Conservation (phyloP, 768 basidiomycete genomes). For the Lentinula aciculospora region DNA sequence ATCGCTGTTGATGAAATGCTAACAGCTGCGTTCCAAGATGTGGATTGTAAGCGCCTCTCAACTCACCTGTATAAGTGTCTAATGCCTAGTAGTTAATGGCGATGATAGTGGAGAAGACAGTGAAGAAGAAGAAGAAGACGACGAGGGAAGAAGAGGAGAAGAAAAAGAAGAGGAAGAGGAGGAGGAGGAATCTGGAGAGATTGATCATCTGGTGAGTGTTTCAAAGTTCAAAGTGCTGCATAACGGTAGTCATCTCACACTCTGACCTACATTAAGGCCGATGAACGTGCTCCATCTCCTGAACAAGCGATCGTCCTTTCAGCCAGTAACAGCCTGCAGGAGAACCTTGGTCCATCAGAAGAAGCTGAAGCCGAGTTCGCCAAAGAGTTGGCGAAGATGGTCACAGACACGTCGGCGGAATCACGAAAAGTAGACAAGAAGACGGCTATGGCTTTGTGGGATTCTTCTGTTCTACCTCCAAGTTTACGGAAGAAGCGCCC, state of each 20-base stretch:
- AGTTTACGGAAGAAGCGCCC: conserved; percentile 58
- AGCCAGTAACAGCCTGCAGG: conserved; percentile 47
- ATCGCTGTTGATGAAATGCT: conserved; percentile 88
- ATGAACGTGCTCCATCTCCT: conserved; percentile 75
- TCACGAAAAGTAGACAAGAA: conserved; percentile 85
- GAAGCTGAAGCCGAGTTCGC: conserved; percentile 93
- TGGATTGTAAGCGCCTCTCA: conserved; percentile 34
- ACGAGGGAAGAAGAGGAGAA: conserved; percentile 40
- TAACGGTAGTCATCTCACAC: not conserved
- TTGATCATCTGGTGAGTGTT: conserved; percentile 31
- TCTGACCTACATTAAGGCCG: conserved; percentile 29
- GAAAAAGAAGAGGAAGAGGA: conserved; percentile 53
- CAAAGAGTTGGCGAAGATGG: conserved; percentile 92
- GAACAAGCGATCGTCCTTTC: conserved; percentile 75
- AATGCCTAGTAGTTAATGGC: conserved; percentile 12
- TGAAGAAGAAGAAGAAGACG: conserved; percentile 36
- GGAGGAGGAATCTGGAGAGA: conserved; percentile 47
- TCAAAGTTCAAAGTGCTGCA: too few relatives aligned
- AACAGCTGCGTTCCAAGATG: conserved; percentile 48
- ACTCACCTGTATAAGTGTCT: not conserved
- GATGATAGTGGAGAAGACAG: conserved; percentile 64
- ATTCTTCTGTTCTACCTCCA: conserved; percentile 74
- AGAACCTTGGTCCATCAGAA: conserved; percentile 75
- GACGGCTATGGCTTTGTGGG: conserved; percentile 83
- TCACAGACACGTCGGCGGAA: conserved; percentile 82